Evolutionary conservation across 2,329 filamentous ascomycete genomes (phyloP), one percentile per base, ranked within the genome.

Genomic region (Periglandula ipomoeae): DNA sequence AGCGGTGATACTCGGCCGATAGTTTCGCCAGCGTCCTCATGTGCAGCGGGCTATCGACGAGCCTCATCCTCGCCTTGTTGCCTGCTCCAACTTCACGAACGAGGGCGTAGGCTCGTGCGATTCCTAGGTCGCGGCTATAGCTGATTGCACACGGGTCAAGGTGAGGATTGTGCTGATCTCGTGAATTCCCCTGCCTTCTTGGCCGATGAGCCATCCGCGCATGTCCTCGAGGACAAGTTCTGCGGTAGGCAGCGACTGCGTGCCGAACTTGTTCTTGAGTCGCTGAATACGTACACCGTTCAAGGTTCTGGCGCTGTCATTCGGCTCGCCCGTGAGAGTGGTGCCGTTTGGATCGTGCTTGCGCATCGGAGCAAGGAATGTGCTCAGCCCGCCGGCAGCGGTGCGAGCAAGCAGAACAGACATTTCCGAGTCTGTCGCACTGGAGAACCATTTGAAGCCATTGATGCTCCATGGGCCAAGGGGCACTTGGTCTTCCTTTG

Each of bases 241-340:
- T 0, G 84, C 85, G 0, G 85, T 89, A 0, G 85, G 84, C 0
- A 89, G 68, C 0, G 81, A 72, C 42, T 78, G 78, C 0, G 84
- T 89, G 23, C 85, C 85, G 3, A 86, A 72, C 58, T 89, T 89
- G 61, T 79, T 78, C 66, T 89, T 89, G 15, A 89, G 68, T 0
- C 84, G 74, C 50, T 83, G 78, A 53, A 88, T 85, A 8, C 70
- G 70, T 8, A 89, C 70, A 2, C 85, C 84, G 58, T 89, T 89
- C 10, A 83, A 70, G 46, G 77, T 72, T 2, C 69, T 48, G 50
- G 65, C 65, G 10, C 61, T 50, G 0, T 44, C 13, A 4, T 52
- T 55, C 5, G 57, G 53, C 3, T 54, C 13, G 13, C 65, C 62
- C 0, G 58, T 56, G 30, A 58, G 46, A 8, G 61, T 65, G 1